Evolutionary conservation across 2,329 filamentous ascomycete genomes (phyloP).

Genomic region (Cercospora citrullina): DNA sequence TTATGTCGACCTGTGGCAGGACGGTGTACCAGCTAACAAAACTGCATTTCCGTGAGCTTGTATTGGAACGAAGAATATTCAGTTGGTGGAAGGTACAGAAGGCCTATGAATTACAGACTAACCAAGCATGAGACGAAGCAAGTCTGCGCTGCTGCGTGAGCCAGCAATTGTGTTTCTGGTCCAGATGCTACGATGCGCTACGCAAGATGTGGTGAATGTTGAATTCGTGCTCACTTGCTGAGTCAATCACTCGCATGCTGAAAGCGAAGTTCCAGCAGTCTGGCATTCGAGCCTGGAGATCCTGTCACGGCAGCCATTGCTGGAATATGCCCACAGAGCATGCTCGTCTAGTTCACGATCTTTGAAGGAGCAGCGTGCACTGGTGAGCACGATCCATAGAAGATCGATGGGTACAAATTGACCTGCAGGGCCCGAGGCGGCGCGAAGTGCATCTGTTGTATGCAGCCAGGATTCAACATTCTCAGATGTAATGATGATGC

Average conservation of each 20-base stretch:
- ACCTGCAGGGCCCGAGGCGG: background rate
- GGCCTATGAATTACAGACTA: background rate
- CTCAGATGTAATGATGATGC: background rate
- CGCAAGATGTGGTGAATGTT: background rate
- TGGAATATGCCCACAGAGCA: background rate
- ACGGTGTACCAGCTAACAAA: slow-evolving; percentile 2
- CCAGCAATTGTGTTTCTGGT: background rate
- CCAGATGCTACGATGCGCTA: background rate
- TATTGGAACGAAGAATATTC: background rate
- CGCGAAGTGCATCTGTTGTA: background rate
- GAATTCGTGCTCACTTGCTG: background rate
- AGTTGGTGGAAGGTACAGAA: background rate
- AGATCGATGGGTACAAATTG: background rate
- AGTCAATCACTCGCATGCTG: background rate
- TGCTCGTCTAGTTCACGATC: background rate
- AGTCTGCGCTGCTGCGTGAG: background rate
- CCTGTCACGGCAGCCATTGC: background rate
- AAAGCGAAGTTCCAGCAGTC: background rate
- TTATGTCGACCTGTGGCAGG: slow-evolving; percentile 32
- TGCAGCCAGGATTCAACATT: background rate
- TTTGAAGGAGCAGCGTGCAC: background rate
- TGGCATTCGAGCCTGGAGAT: background rate
- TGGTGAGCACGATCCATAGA: background rate
- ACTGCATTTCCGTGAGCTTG: background rate
- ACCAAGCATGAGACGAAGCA: background rate